Conservation (phyloP, 768 basidiomycete genomes). For the Cystobasidium ongulense region DNA sequence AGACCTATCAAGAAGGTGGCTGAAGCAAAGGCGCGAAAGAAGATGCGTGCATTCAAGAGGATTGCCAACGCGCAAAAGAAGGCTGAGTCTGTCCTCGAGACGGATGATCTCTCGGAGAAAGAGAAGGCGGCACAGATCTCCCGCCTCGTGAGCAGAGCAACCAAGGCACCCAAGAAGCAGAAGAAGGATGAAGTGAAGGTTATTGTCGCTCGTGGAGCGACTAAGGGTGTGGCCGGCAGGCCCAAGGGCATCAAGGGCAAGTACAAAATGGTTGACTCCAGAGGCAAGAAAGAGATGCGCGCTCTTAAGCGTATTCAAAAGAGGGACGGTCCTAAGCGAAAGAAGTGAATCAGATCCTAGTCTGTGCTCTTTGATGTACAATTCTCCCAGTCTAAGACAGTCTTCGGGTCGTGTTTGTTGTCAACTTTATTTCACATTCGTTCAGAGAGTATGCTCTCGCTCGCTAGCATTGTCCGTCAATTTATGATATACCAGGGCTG, state of each 20-base stretch:
- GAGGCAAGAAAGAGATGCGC: conserved; percentile 64
- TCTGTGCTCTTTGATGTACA: too few species aligned
- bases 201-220: conserved; percentile 82
- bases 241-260: conserved; percentile 94
- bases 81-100: conserved; percentile 83
- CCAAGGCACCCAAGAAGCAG: conserved; percentile 51
- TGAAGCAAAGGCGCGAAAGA: conserved; percentile 96
- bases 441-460: too few species aligned
- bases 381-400: too few species aligned
- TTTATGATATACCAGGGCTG: too few species aligned
- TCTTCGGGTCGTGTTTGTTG: too few species aligned
- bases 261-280: conserved; percentile 85
- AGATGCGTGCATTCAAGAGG: conserved; percentile 72
- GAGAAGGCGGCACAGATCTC: conserved; percentile 92
- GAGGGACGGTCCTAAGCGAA: conserved; percentile 6
- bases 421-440: too few species aligned
- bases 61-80: conserved; percentile 91
- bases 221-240: conserved; percentile 80
- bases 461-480: too few species aligned
- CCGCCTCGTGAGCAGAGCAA: conserved; percentile 57
- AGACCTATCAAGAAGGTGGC: conserved; percentile 98
- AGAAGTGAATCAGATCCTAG: too few species aligned
- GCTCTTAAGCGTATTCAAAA: conserved; percentile 21
- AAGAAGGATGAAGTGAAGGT: conserved; percentile 56
- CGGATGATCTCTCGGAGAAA: conserved; percentile 77